Evolutionary conservation across 345 rosid genomes (phyloP), one percentile per base, ranked within the genome.

Genomic region (Citrus inodora): DNA sequence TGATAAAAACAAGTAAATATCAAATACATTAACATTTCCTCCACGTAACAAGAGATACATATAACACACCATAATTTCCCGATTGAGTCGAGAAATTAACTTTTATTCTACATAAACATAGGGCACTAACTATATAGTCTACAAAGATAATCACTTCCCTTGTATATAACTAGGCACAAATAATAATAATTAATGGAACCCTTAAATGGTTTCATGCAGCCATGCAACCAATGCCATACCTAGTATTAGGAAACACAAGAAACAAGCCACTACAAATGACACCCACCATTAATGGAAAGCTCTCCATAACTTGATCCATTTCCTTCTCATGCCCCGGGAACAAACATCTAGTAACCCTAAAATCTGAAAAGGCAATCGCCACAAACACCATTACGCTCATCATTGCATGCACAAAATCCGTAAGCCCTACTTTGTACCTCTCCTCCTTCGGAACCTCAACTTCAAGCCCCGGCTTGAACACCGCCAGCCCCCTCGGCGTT

Each of bases 241-340:
- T 84, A 67, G 89, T 88, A 10, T 85, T 87, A 28, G 93, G 97
- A 67, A 92, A 92, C 51, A 90, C 89, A 27, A 92, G 89, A 76
- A 92, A 92, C 85, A 92, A 64, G 30, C 90, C 87, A 81, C 95
- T 91, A 73, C 92, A 89, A 76, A 91, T 83, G 56, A 91, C 80
- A 28, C 97, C 94, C 25, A 91, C 90, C 94, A 92, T 92, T 46
- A 91, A 71, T 11, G 97, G 97, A 21, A 92, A 90, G 76, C 94
- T 91, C 83, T 92, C 97, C 94, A 91, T 89, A n/a, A 92, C 88
- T 78, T 92, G 92, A 71, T 88, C 91, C 88, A 92, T 86, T 80
- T 92, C 94, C 85, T 91, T 88, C 79, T 83, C 88, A 35, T 89
- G 90, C 51, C 92, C 89, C 0, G 93, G 91, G 61, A 92, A 83